Base-by-base conservation (phyloP, 371 early-diverging fungal species). In the Apophysomyces elegans region DNA sequence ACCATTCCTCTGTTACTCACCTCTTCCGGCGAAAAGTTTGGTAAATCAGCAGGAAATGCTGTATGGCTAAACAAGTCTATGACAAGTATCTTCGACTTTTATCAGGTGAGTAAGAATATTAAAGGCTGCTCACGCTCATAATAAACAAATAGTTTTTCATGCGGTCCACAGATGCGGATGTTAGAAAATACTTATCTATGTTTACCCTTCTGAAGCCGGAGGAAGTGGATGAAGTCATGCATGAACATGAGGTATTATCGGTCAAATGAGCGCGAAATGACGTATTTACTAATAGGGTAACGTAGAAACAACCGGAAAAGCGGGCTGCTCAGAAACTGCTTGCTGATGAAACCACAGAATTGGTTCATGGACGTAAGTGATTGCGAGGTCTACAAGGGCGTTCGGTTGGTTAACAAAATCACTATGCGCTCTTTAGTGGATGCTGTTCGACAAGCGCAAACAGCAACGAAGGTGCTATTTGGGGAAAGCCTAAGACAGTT, bases 31-130 rank as follows among this genome's bases (percentile, higher is more conserved):
- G 93, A 95, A 63, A 98, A 98, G 73, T 96, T 96, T 85, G 97
- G 98, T 32, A 98, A 98, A 78, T 93, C 93, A 44, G 96, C 94
- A 4, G 97, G 97, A 39, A 97, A 97, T 69, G 97, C 97, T 3
- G 84, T 98, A 18, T 98, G 97, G 97, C 73, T 98, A 62, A 93
- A 95, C 75, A 84, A 86, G 43, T 73, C 66, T 1, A 86, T 89
- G 85, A 88, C 94, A 0, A 91, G 94, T 43, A 76, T 86, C 1
- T 98, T 89, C 74, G 96, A 97, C 63, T 91, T 96, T 63, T 98
- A 95, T 76, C 98, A 97, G 85, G 92, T 91, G 32, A 26, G 32
- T 26, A 26, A 26, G 32, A 26, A 75, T 45, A 14, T 5, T 44
- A 37, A 26, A 36, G 8, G 12, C 12, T 14, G n/a, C 16, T 26